phyloP scores from a whole-genome alignment of 2,329 filamentous ascomycete species.

The Leptographium lundbergii region DNA sequence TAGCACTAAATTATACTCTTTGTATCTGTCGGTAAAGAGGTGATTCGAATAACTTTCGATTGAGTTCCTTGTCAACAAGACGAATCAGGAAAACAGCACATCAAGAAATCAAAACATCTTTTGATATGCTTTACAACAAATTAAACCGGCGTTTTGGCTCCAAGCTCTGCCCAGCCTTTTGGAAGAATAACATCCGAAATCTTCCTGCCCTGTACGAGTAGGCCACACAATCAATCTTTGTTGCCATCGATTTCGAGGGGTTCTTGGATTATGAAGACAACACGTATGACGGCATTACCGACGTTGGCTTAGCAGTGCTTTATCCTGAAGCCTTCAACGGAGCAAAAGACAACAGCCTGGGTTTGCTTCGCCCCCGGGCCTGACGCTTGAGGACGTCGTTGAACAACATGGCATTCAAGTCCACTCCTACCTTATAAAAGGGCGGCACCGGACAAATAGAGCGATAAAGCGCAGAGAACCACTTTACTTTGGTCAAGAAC shows the following conservation, averaged over 20 bases:
- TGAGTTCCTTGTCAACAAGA: background rate
- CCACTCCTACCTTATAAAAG: background rate
- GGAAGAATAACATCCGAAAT: background rate
- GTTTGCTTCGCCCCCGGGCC: background rate
- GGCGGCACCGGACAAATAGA: background rate
- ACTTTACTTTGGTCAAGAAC: background rate
- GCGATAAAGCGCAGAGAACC: background rate
- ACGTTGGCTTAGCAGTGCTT: background rate
- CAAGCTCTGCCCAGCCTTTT: background rate
- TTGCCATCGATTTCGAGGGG: background rate
- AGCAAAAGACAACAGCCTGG: background rate
- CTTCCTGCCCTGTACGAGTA: background rate
- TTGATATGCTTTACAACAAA: background rate
- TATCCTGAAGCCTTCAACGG: background rate
- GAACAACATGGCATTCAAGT: background rate
- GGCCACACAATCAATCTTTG: background rate
- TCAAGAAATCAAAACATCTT: background rate
- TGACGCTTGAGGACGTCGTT: background rate
- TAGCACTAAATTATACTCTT: too few relatives aligned
- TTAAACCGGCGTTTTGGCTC: background rate
- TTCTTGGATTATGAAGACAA: background rate
- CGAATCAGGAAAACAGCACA: background rate
- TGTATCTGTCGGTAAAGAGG: too few relatives aligned
- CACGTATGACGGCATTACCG: background rate
- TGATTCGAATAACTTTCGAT: too few relatives aligned